phyloP scores from a whole-genome alignment of 306 rosid species.

The Fagus crenata region DNA sequence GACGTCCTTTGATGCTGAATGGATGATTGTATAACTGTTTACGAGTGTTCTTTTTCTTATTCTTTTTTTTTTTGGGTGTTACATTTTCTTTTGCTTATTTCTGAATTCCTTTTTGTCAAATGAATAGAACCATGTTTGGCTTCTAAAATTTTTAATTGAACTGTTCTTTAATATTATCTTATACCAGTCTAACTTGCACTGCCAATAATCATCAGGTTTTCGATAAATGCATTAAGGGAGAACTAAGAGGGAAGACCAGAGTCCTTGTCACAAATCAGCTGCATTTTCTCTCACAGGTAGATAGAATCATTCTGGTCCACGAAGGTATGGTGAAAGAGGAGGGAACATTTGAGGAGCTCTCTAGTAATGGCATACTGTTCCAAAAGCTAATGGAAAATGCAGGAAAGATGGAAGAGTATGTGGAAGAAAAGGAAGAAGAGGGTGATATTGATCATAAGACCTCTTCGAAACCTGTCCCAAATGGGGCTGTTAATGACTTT shows the following conservation, averaged over 20 bases:
- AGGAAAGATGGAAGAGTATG: conserved; percentile 71
- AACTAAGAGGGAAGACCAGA: conserved; percentile 72
- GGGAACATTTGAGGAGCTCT: conserved; percentile 87
- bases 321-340: conserved; percentile 71
- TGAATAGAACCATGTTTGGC: background rate
- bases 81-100: background rate
- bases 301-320: conserved; percentile 60
- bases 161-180: conserved; percentile 14
- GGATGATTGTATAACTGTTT: no score
- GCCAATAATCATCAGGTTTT: conserved; percentile 55
- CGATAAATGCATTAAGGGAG: conserved; percentile 78
- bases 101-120: background rate
- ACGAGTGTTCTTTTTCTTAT: no score
- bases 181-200: conserved; percentile 11
- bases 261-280: conserved; percentile 92
- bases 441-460: conserved; percentile 29
- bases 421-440: conserved; percentile 34
- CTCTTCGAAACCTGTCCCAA: conserved; percentile 26
- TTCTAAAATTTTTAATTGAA: background rate
- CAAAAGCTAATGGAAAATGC: conserved; percentile 93
- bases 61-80: background rate
- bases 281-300: conserved; percentile 90
- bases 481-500: conserved; percentile 39
- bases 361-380: conserved; percentile 58
- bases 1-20: no score